Evolutionary conservation across 352 stramenopile genomes (phyloP), one percentile per base, ranked within the genome.

Genomic region (Pythium guiyangense): DNA sequence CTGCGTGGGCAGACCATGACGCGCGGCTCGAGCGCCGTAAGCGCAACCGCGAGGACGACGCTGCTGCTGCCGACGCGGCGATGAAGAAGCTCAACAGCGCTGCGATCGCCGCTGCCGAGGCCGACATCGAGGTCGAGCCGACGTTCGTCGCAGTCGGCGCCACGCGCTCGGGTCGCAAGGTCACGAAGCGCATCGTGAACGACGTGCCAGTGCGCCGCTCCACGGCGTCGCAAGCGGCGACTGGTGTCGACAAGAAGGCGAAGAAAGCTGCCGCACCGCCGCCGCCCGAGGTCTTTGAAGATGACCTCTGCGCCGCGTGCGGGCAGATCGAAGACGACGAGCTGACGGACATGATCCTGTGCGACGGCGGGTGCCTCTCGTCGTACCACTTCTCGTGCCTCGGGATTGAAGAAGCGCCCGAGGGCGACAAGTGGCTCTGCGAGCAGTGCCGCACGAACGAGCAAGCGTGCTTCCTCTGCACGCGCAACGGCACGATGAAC

Each of bases 321-420:
- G 75, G 85, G 26, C 79, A 94, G 62, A 87, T 91, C 53, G 85
- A 96, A 51, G 84, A 93, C 63, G 83, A 90, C 20, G 69, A 86
- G 43, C 53, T 90, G 39, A 86, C 70, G 8, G 73, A 96, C 49
- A 82, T 98, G 69, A 72, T 98, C 14, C 52, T 98, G 49, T 98
- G 94, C 53, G 92, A 98, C 66, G 92, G 92, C n/a, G 70, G 74
- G 2, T 98, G 94, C 59, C 63, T 92, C 31, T 93, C 91, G 49
- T 88, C 90, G 48, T 98, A 97, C 75, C 94, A 98, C 64, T 88
- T 94, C 26, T 88, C 80, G 26, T 98, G 94, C 67, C 72, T 96
- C 22, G 90, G 90, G 22, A 70, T 98, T 11, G 73, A 88, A 2
- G 59, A 68, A 1, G 71, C 75, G 22, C 79, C 83, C 2, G 73